Percentiles rank a stretch among this genome's conserved stretches.
Conservation (phyloP, 1,139 yeast species). For the Zhuliangozyma blackwelliae region DNA sequence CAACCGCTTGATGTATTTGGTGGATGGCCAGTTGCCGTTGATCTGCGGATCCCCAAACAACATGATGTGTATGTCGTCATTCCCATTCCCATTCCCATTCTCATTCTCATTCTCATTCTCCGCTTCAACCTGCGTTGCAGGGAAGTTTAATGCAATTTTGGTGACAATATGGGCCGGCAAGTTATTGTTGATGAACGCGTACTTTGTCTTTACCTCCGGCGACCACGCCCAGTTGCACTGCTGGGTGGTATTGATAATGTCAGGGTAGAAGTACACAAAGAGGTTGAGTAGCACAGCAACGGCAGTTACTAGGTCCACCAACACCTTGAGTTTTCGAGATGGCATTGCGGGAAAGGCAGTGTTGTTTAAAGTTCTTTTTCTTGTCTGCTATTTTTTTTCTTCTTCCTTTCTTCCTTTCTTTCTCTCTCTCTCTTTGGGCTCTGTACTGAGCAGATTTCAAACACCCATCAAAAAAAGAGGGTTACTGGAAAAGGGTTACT, state of each 20-base stretch:
- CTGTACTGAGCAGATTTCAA: too few relatives aligned
- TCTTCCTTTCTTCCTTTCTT: too few relatives aligned
- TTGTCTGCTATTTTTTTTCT: too few relatives aligned
- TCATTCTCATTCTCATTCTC: slow-evolving; percentile 6
- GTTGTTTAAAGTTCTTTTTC: not conserved
- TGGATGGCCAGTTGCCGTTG: slow-evolving; percentile 73
- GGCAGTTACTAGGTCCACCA: slow-evolving; percentile 9
- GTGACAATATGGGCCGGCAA: slow-evolving; percentile 19
- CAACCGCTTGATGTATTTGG: slow-evolving; percentile 68
- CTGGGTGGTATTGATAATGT: slow-evolving; percentile 40
- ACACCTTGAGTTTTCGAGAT: slow-evolving; percentile 5
- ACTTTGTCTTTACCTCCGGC: slow-evolving; percentile 12
- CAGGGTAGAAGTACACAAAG: slow-evolving; percentile 74
- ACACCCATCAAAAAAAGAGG: too few relatives aligned
- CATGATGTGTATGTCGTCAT: slow-evolving; percentile 55
- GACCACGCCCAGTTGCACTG: slow-evolving; percentile 54
- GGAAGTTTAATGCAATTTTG: slow-evolving; percentile 30
- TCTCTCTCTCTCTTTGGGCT: too few relatives aligned
- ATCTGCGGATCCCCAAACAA: slow-evolving; percentile 97
- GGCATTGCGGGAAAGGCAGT: slow-evolving; percentile 1
- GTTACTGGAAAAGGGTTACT: too few relatives aligned
- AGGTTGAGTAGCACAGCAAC: slow-evolving; percentile 9
- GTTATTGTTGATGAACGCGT: slow-evolving; percentile 15
- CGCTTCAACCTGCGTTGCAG: slow-evolving; percentile 19
- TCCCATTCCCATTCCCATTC: not conserved